Base-by-base conservation (phyloP, 805 yeast genomes). In the Saccharomycopsis fodiens region DNA sequence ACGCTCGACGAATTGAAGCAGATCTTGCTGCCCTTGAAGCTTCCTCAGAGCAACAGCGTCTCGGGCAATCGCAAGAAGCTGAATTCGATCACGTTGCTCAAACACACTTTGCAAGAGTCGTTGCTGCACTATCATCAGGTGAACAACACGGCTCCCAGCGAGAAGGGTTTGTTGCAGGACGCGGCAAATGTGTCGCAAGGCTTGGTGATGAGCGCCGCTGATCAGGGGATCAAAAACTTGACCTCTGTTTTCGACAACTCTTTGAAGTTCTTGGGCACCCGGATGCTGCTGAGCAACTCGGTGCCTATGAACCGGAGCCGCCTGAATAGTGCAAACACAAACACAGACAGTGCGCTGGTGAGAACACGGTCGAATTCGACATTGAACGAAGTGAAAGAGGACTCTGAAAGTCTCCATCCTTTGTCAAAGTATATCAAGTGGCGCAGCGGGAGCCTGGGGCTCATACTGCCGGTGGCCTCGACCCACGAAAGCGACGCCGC, bases 191-290 rank as follows among this genome's bases (percentile, higher is more conserved):
- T 41, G 34, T 20, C 32, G 4, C 46, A n/a, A 23, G 48, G 48
- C 17, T 29, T 47, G 7, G 48, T 47, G 4, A 10, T 47, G 19
- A 44, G 37, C 23, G 52, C 37, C 13, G 52, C 52, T 3, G 52
- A 48, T 21, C 52, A 48, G 16, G 52, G 52, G n/a, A 13, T 48
- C 19, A 35, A 38, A 12, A 48, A 45, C 25, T 17, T 48, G 3
- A 13, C 41, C 3, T 34, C 43, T 12, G 53, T 47, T 5, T 43
- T 50, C 17, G 53, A 50, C 29, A 20, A 47, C 3, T 47, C 51
- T 3, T 31, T 50, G 29, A 50, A 50, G 22, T 50, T 46, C 31
- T 15, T 50, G 17, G 53, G 53, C 12, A 46, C 25, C 15, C 43
- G 34, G 21, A 50, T 50, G 17, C 32, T 41, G 4, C 25, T 23